phyloP scores from a whole-genome alignment of 2,329 filamentous ascomycete genomes.

The Ascochyta fabae region DNA sequence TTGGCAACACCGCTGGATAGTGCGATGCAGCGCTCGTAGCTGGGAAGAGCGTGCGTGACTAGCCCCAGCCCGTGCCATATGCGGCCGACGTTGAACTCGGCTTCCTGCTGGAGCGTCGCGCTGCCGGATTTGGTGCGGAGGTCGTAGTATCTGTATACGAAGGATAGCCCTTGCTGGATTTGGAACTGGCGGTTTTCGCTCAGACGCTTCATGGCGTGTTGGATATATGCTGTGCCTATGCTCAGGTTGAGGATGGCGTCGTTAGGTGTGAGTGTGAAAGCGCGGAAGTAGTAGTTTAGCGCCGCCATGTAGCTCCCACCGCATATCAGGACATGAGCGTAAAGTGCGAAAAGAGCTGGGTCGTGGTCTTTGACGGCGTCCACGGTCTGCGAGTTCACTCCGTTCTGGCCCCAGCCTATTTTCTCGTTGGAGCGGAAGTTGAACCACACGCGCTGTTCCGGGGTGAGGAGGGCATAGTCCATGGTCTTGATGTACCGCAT shows the following conservation, averaged over 20 bases:
- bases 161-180: conserved; percentile 82
- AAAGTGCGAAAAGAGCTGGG: conserved; percentile 81
- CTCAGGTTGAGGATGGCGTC: conserved; percentile 82
- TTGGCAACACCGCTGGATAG: conserved; percentile 54
- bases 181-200: conserved; percentile 89
- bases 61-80: conserved; percentile 79
- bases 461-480: conserved; percentile 70
- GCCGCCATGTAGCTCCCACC: conserved; percentile 84
- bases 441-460: conserved; percentile 55
- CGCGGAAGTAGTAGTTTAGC: conserved; percentile 81
- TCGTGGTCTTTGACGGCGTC: conserved; percentile 61
- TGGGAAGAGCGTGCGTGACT: conserved; percentile 72
- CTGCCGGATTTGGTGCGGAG: conserved; percentile 56
- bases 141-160: conserved; percentile 76
- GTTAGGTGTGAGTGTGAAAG: conserved; percentile 70
- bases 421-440: conserved; percentile 47
- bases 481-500: conserved; percentile 89
- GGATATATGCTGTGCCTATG: conserved; percentile 77
- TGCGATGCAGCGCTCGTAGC: conserved; percentile 68
- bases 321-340: conserved; percentile 86
- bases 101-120: conserved; percentile 69
- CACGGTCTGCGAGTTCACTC: conserved; percentile 47
- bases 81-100: conserved; percentile 80
- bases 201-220: conserved; percentile 87
- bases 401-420: conserved; percentile 49